A percentile compares a stretch with the other conserved stretches of the same genome.
Evolutionary conservation across 2,329 filamentous ascomycete genomes (phyloP).

Genomic region (Raffaelea ambrosiae): DNA sequence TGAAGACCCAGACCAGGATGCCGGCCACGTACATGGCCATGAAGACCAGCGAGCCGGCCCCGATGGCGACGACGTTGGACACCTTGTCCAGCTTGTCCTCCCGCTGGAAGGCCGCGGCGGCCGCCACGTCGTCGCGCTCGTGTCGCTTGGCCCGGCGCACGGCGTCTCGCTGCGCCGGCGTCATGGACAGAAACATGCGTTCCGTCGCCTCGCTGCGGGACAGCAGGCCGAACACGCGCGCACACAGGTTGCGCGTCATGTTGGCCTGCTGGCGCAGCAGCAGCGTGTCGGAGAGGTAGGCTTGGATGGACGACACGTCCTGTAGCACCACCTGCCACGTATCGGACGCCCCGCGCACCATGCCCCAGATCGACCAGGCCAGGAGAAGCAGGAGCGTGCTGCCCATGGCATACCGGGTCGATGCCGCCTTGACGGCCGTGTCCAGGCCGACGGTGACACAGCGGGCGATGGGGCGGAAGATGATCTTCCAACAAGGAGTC

Average conservation of each 20-base stretch:
- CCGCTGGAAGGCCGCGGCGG: conserved; percentile 2
- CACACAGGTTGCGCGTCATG: conserved; percentile 1
- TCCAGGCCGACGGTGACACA: not conserved
- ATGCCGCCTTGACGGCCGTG: not conserved
- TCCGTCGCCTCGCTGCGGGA: conserved; percentile 2
- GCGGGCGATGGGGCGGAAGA: not conserved
- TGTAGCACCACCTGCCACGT: conserved; percentile 24
- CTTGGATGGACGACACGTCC: conserved; percentile 25
- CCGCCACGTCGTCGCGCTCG: conserved; percentile 12
- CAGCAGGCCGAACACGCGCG: not conserved
- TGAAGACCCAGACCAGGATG: conserved; percentile 23
- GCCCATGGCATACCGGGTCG: not conserved
- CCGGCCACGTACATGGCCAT: conserved; percentile 23
- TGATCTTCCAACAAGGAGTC: not conserved
- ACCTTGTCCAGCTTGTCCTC: conserved; percentile 21
- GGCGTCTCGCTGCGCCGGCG: not conserved
- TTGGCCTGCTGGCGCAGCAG: conserved; percentile 27
- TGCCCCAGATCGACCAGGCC: not conserved
- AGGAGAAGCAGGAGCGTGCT: not conserved
- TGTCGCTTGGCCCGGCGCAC: not conserved
- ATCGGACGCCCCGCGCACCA: not conserved
- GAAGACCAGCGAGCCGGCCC: conserved; percentile 20
- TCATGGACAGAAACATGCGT: conserved; percentile 4
- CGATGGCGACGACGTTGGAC: conserved; percentile 15
- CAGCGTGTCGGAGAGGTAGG: conserved; percentile 25